Evolutionary conservation across 129 eudicot genomes (phyloP).

Genomic region (Helichrysum umbraculigerum): DNA sequence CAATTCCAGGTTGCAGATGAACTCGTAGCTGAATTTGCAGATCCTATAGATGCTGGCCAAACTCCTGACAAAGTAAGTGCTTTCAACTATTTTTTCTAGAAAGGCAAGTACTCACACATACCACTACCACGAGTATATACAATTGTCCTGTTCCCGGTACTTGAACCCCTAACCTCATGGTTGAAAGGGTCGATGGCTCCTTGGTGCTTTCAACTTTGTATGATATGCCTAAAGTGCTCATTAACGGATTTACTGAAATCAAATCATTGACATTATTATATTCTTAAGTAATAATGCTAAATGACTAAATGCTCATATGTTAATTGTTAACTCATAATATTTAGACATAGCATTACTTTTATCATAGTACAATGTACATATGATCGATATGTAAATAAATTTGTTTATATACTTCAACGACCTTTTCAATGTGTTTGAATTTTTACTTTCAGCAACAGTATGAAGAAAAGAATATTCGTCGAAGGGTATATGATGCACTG

Average conservation of each 20-base stretch:
- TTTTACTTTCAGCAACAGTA: constrained; percentile 43
- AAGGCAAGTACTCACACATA: no score
- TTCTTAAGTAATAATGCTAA: background rate
- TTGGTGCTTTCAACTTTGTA: background rate
- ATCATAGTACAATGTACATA: background rate
- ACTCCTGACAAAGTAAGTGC: constrained; percentile 49
- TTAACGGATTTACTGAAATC: background rate
- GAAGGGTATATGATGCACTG: constrained; percentile 81
- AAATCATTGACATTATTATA: background rate
- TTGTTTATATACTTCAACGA: background rate
- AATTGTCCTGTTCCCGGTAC: background rate
- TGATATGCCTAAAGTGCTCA: background rate
- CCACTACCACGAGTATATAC: no score
- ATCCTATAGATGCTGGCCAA: constrained; percentile 38
- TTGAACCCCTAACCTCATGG: background rate
- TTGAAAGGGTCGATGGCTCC: no score
- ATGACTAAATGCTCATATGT: background rate
- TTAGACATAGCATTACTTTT: no score
- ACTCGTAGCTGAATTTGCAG: constrained; percentile 79
- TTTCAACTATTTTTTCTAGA: background rate
- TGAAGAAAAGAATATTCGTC: constrained; percentile 83
- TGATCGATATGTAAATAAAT: background rate
- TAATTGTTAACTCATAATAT: background rate
- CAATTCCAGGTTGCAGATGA: constrained; percentile 77
- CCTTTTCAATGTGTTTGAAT: constrained; percentile 12